Evolutionary conservation across 139 green algal genomes (phyloP).

Genomic region (Coccomyxa sp.): DNA sequence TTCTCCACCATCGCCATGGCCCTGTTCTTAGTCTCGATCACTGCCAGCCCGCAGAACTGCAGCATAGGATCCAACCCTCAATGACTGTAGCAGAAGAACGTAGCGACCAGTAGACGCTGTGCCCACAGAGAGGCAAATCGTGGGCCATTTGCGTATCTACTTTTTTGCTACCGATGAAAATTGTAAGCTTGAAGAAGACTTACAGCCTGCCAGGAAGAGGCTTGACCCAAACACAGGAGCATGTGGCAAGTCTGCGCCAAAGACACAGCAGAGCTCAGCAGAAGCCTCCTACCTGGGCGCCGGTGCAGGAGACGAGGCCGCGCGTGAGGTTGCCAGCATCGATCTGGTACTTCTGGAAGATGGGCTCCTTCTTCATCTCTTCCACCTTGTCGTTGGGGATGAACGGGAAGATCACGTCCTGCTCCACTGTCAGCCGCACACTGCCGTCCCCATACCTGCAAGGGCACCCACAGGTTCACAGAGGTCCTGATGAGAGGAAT

Average conservation of each 20-base stretch:
- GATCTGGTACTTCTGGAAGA: conserved; percentile 69
- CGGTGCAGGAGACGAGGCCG: conserved; percentile 82
- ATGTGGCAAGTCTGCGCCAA: too few relatives aligned
- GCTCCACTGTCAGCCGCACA: conserved; percentile 90
- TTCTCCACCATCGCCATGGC: conserved; percentile 68
- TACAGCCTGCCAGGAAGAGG: too few relatives aligned
- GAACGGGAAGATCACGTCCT: conserved; percentile 93
- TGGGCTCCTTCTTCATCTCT: conserved; percentile 73
- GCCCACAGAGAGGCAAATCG: too few relatives aligned
- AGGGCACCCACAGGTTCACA: too few relatives aligned
- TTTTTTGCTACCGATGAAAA: too few relatives aligned
- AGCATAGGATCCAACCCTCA: neutral
- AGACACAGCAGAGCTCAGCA: too few relatives aligned
- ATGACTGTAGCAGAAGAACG: too few relatives aligned
- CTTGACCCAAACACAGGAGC: too few relatives aligned
- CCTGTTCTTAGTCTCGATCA: conserved; percentile 94
- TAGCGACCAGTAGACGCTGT: too few relatives aligned
- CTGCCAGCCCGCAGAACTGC: conserved; percentile 94
- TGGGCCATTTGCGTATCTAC: too few relatives aligned
- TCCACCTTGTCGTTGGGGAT: conserved; percentile 80
- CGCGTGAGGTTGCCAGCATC: conserved; percentile 25
- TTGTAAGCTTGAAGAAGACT: too few relatives aligned
- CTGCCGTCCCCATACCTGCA: conserved; percentile 81
- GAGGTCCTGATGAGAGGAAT: too few relatives aligned
- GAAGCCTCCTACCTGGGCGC: conserved; percentile 50